These are phyloP conservation scores for Candida namnaoensis DNA, from an alignment of 805 yeast genomes.

Conservation along the genomic window DNA sequence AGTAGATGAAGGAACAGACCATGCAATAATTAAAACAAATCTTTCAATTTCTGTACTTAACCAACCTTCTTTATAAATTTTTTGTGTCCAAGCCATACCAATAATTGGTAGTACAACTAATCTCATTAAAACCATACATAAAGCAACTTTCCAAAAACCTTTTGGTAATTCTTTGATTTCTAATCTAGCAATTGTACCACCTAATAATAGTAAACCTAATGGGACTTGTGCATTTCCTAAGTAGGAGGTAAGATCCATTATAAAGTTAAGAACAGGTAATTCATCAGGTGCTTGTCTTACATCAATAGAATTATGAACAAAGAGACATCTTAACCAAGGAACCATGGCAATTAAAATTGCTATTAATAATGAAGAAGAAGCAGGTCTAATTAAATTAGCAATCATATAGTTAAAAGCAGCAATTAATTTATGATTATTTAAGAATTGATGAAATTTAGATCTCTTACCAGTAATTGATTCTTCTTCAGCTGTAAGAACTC, in stretches of 20 bases:
- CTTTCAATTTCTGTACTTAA: constrained; percentile 48
- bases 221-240: constrained; percentile 88
- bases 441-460: constrained; percentile 12
- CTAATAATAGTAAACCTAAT: constrained; percentile 69
- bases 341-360: constrained; percentile 67
- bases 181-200: constrained; percentile 82
- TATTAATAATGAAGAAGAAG: constrained; percentile 58
- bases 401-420: constrained; percentile 25
- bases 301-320: constrained; percentile 38
- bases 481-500: neutral
- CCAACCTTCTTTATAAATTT: constrained; percentile 55
- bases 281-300: constrained; percentile 78
- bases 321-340: constrained; percentile 78
- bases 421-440: constrained; percentile 16
- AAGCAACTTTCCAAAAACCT: constrained; percentile 65
- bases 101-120: constrained; percentile 70
- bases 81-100: constrained; percentile 63
- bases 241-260: constrained; percentile 75
- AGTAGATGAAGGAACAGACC: constrained; percentile 84
- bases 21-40: constrained; percentile 66
- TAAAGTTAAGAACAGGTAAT: constrained; percentile 73
- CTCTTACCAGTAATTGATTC: neutral
- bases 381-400: constrained; percentile 59
- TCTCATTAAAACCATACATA: constrained; percentile 46
- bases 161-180: constrained; percentile 48